Evolutionary conservation across 1,139 yeast species (phyloP), one percentile per base, ranked within the genome.

Genomic region (Protomyces pachydermus): DNA sequence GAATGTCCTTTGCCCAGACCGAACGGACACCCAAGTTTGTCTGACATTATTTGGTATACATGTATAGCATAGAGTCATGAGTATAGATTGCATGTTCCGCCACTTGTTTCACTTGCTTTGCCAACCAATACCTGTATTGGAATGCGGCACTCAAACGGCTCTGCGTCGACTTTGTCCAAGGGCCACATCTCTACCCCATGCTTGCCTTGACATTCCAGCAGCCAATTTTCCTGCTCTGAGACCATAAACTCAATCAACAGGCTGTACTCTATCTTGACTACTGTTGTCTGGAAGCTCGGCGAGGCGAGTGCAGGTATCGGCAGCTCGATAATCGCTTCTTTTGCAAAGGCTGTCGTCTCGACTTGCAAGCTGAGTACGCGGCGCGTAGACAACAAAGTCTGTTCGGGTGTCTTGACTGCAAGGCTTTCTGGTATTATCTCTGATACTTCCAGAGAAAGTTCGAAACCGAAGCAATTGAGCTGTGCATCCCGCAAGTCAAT

Each of bases 71-170:
- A 32, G n/a, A 32, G 16, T 34, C 55, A 28, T 28, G 32, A 28
- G 32, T 20, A 50, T 12, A 32, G 14, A 18, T 16, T n/a, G 48
- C 20, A 18, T 5, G 23, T 42, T 12, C 48, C 48, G 4, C 25
- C 48, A 9, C 48, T 42, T n/a, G 25, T 12, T 1, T 42, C 48
- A 18, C 23, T 16, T 10, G 48, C 48, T 18, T n/a, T 42, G 23
- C 48, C 48, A 10, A 42, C 25, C 3, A 42, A 20, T 6, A 57
- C 35, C 50, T 42, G 28, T 34, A 57, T 37, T 20, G 61, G 55
- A 9, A 57, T 50, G 23, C 55, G 54, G 25, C 61, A 57, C 32
- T 57, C 61, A 28, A 57, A 57, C 12, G 55, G 34, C 37, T 57
- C 54, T 28, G 48, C 61, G 3, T 37, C 54, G 9, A 57, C 61